These are phyloP conservation scores for Kurtzmaniella quercitrusa DNA, from an alignment of 1,139 yeast genomes.

Conservation along the genomic window DNA sequence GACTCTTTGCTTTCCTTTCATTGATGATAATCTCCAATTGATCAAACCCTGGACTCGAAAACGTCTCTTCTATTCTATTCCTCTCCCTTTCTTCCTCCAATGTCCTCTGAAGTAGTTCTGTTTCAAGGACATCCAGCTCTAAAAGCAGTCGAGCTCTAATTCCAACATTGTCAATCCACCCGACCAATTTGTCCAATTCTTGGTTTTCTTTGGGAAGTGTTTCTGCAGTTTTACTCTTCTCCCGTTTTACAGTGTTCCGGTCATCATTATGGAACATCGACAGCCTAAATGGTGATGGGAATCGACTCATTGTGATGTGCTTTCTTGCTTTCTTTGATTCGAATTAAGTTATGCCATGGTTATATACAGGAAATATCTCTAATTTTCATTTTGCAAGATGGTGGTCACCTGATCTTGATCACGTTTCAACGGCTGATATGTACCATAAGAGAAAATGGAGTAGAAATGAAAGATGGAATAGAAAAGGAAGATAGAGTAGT, in stretches of 20 bases:
- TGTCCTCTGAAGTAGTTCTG: constrained; percentile 26
- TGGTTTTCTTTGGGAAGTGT: background rate
- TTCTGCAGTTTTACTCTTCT: background rate
- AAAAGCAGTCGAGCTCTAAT: constrained; percentile 37
- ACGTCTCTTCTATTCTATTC: constrained; percentile 23
- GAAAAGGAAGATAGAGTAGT: no score
- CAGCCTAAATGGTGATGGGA: constrained; percentile 6
- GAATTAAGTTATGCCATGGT: background rate
- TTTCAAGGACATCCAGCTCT: constrained; percentile 34
- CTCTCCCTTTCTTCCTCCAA: constrained; percentile 21
- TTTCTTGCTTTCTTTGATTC: background rate
- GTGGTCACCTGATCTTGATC: no score
- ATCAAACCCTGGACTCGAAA: constrained; percentile 34
- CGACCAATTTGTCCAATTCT: constrained; percentile 32
- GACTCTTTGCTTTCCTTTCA: constrained; percentile 11
- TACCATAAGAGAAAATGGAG: no score
- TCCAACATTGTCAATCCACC: constrained; percentile 51
- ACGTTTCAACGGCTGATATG: no score
- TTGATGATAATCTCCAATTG: constrained; percentile 27
- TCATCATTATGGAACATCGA: constrained; percentile 1
- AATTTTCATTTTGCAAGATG: no score
- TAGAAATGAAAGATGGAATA: no score
- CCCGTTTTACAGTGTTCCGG: background rate
- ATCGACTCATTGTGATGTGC: background rate
- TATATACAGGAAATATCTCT: background rate